These are phyloP conservation scores for Podospora pseudoanserina DNA, from an alignment of 495 filamentous ascomycete species.

Conservation along the genomic window DNA sequence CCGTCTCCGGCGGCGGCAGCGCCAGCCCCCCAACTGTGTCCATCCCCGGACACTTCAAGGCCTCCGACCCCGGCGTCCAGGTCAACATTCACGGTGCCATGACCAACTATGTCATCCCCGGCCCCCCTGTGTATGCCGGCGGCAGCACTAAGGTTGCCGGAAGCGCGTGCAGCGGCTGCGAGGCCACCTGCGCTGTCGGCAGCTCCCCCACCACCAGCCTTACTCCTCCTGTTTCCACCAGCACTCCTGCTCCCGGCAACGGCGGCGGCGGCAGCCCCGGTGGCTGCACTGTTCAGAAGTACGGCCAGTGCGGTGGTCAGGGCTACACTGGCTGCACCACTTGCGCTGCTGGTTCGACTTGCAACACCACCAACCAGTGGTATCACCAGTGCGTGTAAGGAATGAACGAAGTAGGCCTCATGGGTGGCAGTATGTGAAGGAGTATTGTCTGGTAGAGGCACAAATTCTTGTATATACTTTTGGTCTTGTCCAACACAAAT, in stretches of 20 bases:
- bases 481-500: neutral
- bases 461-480: slow-evolving; percentile 21
- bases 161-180: slow-evolving; percentile 37
- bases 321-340: slow-evolving; percentile 44
- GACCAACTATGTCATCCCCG: slow-evolving; percentile 37
- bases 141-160: slow-evolving; percentile 38
- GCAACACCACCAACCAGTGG: slow-evolving; percentile 29
- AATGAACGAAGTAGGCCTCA: neutral
- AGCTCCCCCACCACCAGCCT: slow-evolving; percentile 27
- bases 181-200: slow-evolving; percentile 38
- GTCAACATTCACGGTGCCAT: slow-evolving; percentile 46
- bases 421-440: neutral
- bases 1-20: slow-evolving; percentile 34
- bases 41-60: slow-evolving; percentile 49
- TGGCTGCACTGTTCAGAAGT: slow-evolving; percentile 36
- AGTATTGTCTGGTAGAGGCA: neutral
- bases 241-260: slow-evolving; percentile 15
- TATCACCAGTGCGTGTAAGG: slow-evolving; percentile 40
- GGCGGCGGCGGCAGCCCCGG: slow-evolving; percentile 23
- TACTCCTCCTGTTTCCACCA: slow-evolving; percentile 14
- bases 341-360: slow-evolving; percentile 34
- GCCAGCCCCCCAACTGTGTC: slow-evolving; percentile 38
- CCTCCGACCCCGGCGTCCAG: slow-evolving; percentile 47
- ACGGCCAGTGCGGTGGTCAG: slow-evolving; percentile 46
- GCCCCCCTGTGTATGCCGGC: slow-evolving; percentile 41